Base-by-base conservation (phyloP, 495 filamentous ascomycete genomes). In the Tetracladium marchalianum region DNA sequence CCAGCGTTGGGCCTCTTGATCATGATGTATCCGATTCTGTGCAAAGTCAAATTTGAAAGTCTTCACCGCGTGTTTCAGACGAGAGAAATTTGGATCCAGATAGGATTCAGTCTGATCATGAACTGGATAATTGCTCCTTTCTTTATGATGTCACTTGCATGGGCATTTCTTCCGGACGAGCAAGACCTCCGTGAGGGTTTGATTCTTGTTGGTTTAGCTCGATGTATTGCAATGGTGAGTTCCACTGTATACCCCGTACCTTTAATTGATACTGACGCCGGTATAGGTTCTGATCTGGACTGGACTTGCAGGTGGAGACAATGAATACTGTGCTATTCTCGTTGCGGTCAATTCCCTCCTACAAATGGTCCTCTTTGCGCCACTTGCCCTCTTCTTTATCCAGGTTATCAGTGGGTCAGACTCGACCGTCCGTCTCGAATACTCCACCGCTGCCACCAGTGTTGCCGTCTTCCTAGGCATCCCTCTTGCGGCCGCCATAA, bases 1-100 rank as follows among this genome's bases (percentile, higher is more conserved):
- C 16, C 27, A 86, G 86, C 87, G 0, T 63, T 90, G 49, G 88
- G 89, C 11, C 68, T 95, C 15, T 72, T 95, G 7, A 77, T 92
- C 22, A 95, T 94, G 87, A 95, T 95, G 88, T 94, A 93, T 55
- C 89, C 89, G 0, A 93, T 93, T 50, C 69, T 94, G 16, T 92
- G 82, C 69, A 85, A 85, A 60, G 75, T 85, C 13, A 69, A 72
- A 17, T 84, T 67, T 55, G 82, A 85, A 55, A 72, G 70, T 2
- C 62, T 86, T 19, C 80, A 82, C 55, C 69, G 68, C 6, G 62
- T 76, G 5, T 70, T 84, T 46, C 57, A 59, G 12, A 45, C 58
- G 9, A 70, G 68, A 10, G 58, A 53, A 5, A 59, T 85, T 3
- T 86, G 81, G 81, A 66, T 73, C 12, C 82, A 86, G 47, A 69